phyloP scores from a whole-genome alignment of 1,284 basidiomycete genomes.

The Prillingera fragicola region DNA sequence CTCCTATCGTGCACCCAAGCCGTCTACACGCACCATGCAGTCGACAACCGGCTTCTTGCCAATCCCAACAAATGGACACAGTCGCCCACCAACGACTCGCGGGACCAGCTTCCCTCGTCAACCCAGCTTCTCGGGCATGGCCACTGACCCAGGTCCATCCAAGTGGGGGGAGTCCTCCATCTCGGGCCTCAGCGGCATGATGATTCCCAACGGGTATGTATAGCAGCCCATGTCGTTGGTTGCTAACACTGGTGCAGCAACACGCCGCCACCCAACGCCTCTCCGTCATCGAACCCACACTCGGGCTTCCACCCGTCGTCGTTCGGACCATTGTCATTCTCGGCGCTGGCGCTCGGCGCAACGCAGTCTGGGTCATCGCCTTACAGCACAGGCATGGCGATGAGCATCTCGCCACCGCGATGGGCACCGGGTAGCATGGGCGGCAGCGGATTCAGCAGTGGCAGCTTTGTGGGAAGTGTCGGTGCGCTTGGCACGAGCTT shows the following conservation, averaged over 20 bases:
- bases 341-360: slow-evolving; percentile 30
- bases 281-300: slow-evolving; percentile 21
- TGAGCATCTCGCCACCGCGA: slow-evolving; percentile 43
- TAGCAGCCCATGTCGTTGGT: too few relatives aligned
- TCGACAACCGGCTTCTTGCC: slow-evolving; percentile 11
- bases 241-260: too few relatives aligned
- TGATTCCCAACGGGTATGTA: slow-evolving; percentile 8
- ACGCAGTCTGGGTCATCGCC: slow-evolving; percentile 23
- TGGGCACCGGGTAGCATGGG: slow-evolving; percentile 31
- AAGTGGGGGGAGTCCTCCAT: slow-evolving; percentile 4
- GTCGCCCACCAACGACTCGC: neutral
- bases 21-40: neutral
- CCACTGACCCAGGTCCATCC: slow-evolving; percentile 5
- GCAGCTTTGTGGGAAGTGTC: slow-evolving; percentile 37
- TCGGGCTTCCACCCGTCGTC: slow-evolving; percentile 35
- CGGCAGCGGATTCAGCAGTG: slow-evolving; percentile 16
- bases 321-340: slow-evolving; percentile 29
- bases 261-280: slow-evolving; percentile 11
- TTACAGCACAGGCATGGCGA: slow-evolving; percentile 30
- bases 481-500: slow-evolving; percentile 39
- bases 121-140: slow-evolving; percentile 2
- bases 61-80: slow-evolving; percentile 8
- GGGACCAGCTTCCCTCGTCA: slow-evolving; percentile 7
- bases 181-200: slow-evolving; percentile 12
- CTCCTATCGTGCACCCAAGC: neutral